Evolutionary conservation across 495 filamentous ascomycete genomes (phyloP), one percentile per base, ranked within the genome.

Genomic region (Neurospora intermedia): DNA sequence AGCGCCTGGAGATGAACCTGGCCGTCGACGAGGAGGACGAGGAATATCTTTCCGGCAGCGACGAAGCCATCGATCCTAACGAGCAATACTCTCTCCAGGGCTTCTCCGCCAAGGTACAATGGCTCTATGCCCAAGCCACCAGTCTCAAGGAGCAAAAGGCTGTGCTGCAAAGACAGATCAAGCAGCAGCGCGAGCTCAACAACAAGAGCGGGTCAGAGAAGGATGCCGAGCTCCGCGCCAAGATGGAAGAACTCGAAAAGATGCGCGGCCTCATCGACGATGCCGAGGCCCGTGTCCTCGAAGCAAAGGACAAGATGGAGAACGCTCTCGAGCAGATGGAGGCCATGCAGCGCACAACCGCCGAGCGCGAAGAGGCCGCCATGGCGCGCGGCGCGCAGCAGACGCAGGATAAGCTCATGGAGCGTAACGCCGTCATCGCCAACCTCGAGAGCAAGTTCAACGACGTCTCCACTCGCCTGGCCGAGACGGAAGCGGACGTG

Each of bases 161-260:
- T 69, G 94, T 94, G 20, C 82, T 97, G 31, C 90, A 92, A 74
- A 89, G 93, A 4, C 94, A 98, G 76, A 93, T 97, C 76, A 93
- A 96, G 82, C 93, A 97, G 79, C 94, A 98, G 81, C 90, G 93
- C 48, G 93, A 96, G 77, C 87, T 97, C 70, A 96, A 94, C 79
- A 92, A 85, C 86, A 85, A 84, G 75, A 86, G 84, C 70, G 88
- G 87, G 69, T 83, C 84, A 3, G 88, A 90, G 73, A 91, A 90
- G 73, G 87, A 88, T 73, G 85, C 86, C 27, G 87, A 87, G 71
- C 73, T 88, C n/a, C 76, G 78, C 27, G 76, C 80, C 48, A 85
- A 84, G 74, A 82, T 83, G 70, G 83, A 85, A 11, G 88, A 90
- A 75, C 80, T 90, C 13, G 85, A 87, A 23, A 83, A 85, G 54